phyloP scores from a whole-genome alignment of 768 basidiomycete genomes.

The Boletellus ananiceps region DNA sequence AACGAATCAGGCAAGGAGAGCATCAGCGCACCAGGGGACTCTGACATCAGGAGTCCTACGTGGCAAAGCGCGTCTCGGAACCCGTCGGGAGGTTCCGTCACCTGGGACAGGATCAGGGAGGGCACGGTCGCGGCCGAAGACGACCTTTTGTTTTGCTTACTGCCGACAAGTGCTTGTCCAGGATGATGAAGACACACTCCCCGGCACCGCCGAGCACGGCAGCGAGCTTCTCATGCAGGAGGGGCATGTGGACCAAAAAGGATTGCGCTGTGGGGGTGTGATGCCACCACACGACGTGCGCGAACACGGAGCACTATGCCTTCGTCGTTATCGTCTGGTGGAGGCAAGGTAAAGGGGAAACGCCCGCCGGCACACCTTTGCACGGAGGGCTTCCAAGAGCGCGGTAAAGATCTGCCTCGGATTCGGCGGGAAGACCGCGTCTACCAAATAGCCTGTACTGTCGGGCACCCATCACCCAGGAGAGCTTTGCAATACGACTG shows the following conservation, averaged over 20 bases:
- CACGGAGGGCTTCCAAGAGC: constrained; percentile 38
- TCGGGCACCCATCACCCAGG: neutral
- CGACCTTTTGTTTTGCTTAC: constrained; percentile 13
- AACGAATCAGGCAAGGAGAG: constrained; percentile 29
- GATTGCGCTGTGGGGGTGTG: constrained; percentile 47
- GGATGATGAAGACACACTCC: constrained; percentile 16
- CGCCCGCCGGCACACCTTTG: constrained; percentile 27
- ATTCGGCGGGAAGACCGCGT: constrained; percentile 35
- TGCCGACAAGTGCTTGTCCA: constrained; percentile 16
- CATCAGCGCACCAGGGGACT: constrained; percentile 13
- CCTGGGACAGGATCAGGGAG: constrained; percentile 11
- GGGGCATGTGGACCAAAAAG: constrained; percentile 46
- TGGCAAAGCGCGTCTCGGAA: constrained; percentile 14
- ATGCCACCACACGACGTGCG: constrained; percentile 40
- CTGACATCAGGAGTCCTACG: constrained; percentile 3
- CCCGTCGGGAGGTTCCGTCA: constrained; percentile 5
- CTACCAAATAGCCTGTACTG: constrained; percentile 47
- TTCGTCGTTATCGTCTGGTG: neutral
- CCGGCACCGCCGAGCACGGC: neutral
- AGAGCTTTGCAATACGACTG: too few relatives aligned
- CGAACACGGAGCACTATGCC: constrained; percentile 31
- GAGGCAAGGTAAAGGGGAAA: constrained; percentile 4
- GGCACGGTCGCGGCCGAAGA: neutral
- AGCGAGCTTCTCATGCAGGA: constrained; percentile 11
- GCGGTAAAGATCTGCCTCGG: constrained; percentile 33